phyloP scores from a whole-genome alignment of 78 protist genomes.

The Tieghemostelium lacteum region DNA sequence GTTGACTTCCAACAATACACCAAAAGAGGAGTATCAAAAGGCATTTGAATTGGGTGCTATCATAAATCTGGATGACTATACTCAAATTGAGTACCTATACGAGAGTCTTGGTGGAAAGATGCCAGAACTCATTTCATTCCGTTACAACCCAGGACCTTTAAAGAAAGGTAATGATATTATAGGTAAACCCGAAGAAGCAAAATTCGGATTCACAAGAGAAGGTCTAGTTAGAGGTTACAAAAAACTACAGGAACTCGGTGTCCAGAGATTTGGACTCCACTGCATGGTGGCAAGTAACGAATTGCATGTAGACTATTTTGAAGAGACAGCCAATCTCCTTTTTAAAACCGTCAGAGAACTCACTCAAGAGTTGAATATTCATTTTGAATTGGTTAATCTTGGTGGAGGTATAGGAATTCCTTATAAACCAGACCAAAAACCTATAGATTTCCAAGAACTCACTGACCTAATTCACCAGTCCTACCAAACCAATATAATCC shows the following conservation, averaged over 20 bases:
- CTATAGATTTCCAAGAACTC: conserved; percentile 10
- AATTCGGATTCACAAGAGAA: conserved; percentile 53
- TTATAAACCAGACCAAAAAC: conserved; percentile 32
- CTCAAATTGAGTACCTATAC: conserved; percentile 43
- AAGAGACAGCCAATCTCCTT: conserved; percentile 49
- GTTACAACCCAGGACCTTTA: conserved; percentile 72
- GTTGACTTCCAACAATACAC: conserved; percentile 72
- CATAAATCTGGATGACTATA: conserved; percentile 65
- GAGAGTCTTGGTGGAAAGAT: conserved; percentile 12
- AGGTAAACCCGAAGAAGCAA: conserved; percentile 76
- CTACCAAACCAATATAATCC: neutral
- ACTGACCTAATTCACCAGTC: neutral
- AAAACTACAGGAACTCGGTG: conserved; percentile 20
- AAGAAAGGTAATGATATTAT: conserved; percentile 64
- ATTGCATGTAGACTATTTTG: conserved; percentile 46
- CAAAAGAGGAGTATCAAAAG: conserved; percentile 34
- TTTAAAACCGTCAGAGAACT: conserved; percentile 9
- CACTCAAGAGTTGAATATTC: neutral
- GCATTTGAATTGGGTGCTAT: conserved; percentile 71
- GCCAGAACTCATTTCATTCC: conserved; percentile 35
- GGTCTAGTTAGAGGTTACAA: conserved; percentile 9
- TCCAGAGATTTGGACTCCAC: conserved; percentile 53
- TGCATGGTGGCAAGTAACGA: conserved; percentile 78
- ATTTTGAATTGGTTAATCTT: conserved; percentile 56
- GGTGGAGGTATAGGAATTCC: conserved; percentile 82